Conservation (phyloP, 768 basidiomycete species). For the Pisolithus sp. region DNA sequence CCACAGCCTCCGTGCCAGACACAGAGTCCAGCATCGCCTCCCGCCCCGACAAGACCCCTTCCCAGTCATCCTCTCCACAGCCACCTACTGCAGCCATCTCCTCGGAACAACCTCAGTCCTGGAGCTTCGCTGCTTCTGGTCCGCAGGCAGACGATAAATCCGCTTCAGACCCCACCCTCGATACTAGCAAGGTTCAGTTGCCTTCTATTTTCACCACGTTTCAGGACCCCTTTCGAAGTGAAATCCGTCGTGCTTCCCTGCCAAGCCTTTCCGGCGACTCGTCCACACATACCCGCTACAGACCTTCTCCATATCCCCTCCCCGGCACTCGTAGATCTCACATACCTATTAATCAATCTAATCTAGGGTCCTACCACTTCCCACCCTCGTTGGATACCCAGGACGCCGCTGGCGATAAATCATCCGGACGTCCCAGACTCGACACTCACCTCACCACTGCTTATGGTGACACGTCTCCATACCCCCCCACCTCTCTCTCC, state of each 20-base stretch:
- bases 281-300: conserved; percentile 34
- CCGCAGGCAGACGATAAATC: conserved; percentile 30
- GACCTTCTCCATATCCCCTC: conserved; percentile 53
- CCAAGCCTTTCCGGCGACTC: conserved; percentile 52
- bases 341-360: conserved; percentile 34
- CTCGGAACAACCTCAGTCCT: conserved; percentile 14
- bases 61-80: conserved; percentile 45
- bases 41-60: conserved; percentile 54
- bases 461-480: conserved; percentile 41
- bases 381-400: conserved; percentile 38
- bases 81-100: conserved; percentile 34
- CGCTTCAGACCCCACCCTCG: conserved; percentile 34
- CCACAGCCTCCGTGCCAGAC: conserved; percentile 62
- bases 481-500: conserved; percentile 44
- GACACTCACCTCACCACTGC: conserved; percentile 38
- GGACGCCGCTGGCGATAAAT: conserved; percentile 34
- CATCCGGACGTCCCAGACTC: conserved; percentile 39
- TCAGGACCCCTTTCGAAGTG: conserved; percentile 50
- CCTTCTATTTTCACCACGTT: conserved; percentile 71
- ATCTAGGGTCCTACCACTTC: conserved; percentile 50
- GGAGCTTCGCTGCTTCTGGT: conserved; percentile 19
- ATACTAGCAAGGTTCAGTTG: conserved; percentile 55
- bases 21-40: conserved; percentile 56
- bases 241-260: conserved; percentile 57
- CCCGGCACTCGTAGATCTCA: conserved; percentile 42